Conservation (phyloP, 2,329 filamentous ascomycete genomes). For the Hypoxylon sp. region DNA sequence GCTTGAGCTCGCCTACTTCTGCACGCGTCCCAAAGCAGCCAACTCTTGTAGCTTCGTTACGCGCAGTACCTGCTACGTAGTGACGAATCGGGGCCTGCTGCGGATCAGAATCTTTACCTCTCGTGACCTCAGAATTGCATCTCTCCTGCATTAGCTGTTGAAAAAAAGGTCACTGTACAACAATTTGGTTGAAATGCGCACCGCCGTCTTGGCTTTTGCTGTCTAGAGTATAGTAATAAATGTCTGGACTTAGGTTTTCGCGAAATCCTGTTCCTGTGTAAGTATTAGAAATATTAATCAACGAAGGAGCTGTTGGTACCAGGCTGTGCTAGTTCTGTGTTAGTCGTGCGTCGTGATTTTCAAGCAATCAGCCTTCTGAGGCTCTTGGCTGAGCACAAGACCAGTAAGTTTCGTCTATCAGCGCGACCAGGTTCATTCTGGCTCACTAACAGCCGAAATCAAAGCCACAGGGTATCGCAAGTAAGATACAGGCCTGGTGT, state of each 20-base stretch:
- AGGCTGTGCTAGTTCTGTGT: conserved; percentile 16
- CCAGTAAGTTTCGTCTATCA: conserved; percentile 36
- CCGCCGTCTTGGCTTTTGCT: conserved; percentile 38
- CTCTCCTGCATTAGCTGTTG: conserved; percentile 38
- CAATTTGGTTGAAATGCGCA: conserved; percentile 35
- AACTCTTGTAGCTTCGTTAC: conserved; percentile 32
- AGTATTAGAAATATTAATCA: conserved; percentile 27
- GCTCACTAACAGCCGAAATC: conserved; percentile 28
- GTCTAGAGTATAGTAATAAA: conserved; percentile 8
- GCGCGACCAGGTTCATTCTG: conserved; percentile 11
- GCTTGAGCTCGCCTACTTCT: conserved; percentile 23
- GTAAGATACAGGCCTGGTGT: conserved; percentile 29
- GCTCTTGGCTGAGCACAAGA: conserved; percentile 40
- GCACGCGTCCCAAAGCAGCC: conserved; percentile 35
- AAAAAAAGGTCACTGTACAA: conserved; percentile 17
- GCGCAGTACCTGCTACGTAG: conserved; percentile 26
- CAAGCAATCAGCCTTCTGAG: conserved; percentile 42
- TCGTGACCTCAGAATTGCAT: conserved; percentile 35
- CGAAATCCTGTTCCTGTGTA: conserved; percentile 14
- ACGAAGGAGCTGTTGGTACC: conserved; percentile 18
- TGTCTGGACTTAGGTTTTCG: conserved; percentile 5
- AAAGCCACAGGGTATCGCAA: conserved; percentile 14
- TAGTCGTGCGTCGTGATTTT: conserved; percentile 29
- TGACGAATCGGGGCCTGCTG: conserved; percentile 27
- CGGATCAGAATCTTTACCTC: conserved; percentile 33